phyloP scores from a whole-genome alignment of 352 stramenopile genomes.

The Thalassiosira exigua region DNA sequence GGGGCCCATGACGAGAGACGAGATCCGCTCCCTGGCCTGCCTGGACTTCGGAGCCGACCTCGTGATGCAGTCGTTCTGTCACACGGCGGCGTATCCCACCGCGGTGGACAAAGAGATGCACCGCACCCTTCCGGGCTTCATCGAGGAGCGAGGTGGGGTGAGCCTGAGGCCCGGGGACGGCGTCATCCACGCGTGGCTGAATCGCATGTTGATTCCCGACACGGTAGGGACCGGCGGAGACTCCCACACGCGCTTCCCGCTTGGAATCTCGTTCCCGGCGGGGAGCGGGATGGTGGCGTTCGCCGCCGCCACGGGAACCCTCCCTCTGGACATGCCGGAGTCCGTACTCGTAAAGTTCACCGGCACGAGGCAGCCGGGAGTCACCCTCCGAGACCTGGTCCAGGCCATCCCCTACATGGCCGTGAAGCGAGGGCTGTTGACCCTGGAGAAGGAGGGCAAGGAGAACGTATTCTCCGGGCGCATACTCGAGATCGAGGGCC shows the following conservation, averaged over 20 bases:
- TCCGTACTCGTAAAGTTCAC: slow-evolving; percentile 86
- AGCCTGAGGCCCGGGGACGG: slow-evolving; percentile 86
- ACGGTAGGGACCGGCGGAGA: slow-evolving; percentile 89
- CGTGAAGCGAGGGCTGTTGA: slow-evolving; percentile 86
- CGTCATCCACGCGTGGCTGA: slow-evolving; percentile 90
- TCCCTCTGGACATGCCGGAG: slow-evolving; percentile 89
- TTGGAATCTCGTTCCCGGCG: slow-evolving; percentile 89
- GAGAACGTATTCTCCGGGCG: slow-evolving; percentile 89
- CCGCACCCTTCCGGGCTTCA: slow-evolving; percentile 89
- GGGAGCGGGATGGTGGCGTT: slow-evolving; percentile 88
- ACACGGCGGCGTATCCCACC: slow-evolving; percentile 89
- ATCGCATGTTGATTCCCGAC: slow-evolving; percentile 88
- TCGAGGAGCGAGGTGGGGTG: slow-evolving; percentile 86
- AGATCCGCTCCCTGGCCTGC: slow-evolving; percentile 86
- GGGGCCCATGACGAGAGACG: slow-evolving; percentile 88
- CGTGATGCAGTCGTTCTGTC: slow-evolving; percentile 90
- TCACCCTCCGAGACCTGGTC: slow-evolving; percentile 88
- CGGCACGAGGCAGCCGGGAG: slow-evolving; percentile 87
- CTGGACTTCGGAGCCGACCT: slow-evolving; percentile 88
- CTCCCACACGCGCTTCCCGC: slow-evolving; percentile 88
- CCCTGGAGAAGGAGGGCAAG: slow-evolving; percentile 88
- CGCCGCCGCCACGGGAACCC: slow-evolving; percentile 87
- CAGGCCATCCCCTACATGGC: slow-evolving; percentile 88
- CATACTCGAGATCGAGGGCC: slow-evolving; percentile 89
- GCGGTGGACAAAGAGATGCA: slow-evolving; percentile 89